A percentile compares a stretch with the other conserved stretches of the same genome.
Evolutionary conservation across 148 eudicot species (phyloP).

Genomic region (Heliosperma pusillum): DNA sequence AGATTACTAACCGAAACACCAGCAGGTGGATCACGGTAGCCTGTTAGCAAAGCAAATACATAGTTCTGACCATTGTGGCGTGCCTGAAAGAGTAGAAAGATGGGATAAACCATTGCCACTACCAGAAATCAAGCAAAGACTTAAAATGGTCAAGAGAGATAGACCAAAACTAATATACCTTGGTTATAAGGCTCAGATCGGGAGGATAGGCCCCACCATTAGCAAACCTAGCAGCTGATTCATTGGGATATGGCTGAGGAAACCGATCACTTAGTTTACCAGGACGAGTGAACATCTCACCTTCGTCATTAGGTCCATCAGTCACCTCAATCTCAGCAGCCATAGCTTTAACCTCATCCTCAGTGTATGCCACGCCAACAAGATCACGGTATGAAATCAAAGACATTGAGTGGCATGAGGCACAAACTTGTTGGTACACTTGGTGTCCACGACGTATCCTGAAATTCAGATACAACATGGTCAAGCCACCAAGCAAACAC

Average conservation of each 20-base stretch:
- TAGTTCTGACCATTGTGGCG: slow-evolving; percentile 91
- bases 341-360: slow-evolving; percentile 83
- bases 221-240: slow-evolving; percentile 90
- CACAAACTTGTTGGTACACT: slow-evolving; percentile 87
- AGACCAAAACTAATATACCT: slow-evolving; percentile 41
- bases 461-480: slow-evolving; percentile 15
- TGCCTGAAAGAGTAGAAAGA: slow-evolving; percentile 45
- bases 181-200: slow-evolving; percentile 90
- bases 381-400: slow-evolving; percentile 75
- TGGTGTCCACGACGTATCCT: slow-evolving; percentile 93
- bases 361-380: slow-evolving; percentile 91
- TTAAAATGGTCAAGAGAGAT: not conserved
- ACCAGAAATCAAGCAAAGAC: slow-evolving; percentile 4
- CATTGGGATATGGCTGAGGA: slow-evolving; percentile 78
- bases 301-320: slow-evolving; percentile 94
- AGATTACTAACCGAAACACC: slow-evolving; percentile 55
- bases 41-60: slow-evolving; percentile 73
- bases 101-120: not conserved
- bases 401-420: slow-evolving; percentile 92
- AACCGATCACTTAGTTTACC: slow-evolving; percentile 84
- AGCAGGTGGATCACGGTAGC: slow-evolving; percentile 93
- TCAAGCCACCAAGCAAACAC: slow-evolving; percentile 5
- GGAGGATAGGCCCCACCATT: slow-evolving; percentile 99
- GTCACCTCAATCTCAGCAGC: slow-evolving; percentile 89
- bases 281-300: slow-evolving; percentile 83